Base-by-base conservation (phyloP, 176 grass and related monocot species). In the Otatea glauca region DNA sequence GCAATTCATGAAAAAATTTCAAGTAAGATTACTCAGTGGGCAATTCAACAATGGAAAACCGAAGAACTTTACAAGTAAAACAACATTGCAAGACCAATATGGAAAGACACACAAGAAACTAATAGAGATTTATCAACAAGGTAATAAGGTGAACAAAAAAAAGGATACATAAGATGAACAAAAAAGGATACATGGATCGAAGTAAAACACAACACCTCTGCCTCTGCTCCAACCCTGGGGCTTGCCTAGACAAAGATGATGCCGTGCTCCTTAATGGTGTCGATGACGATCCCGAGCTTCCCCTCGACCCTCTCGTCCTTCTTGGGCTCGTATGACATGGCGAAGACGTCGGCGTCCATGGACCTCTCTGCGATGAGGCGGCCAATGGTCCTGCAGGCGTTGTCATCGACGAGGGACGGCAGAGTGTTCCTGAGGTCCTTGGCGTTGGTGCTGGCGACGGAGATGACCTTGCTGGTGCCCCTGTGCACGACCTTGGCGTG, bases 391-490 rank as follows among this genome's bases (percentile, higher is more conserved):
- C 92, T 63, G 86, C 92, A 94, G 5, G 95, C 95, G 54, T 90
- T 74, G 24, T 94, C 84, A 10, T 94, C 88, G 21, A 74, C 70
- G 17, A 97, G 90, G 25, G 92, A 94, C 4, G 88, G 90, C 65
- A 97, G 83, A 42, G 86, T 93, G 83, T 78, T 94, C 65, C 95
- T 82, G 65, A 94, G 90, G 86, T 97, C 90, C 75, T 94, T 97
- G 63, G 95, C 86, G 77, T 97, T 92, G 65, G 90, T 94, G 73
- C 83, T 97, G 39, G 92, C 92, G 29, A 92, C 92, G 53, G 92
- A 92, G 61, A 97, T 91, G 84, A 97, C 92, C 77, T 97, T 97
- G 84, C 95, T 97, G 65, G 95, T 97, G 47, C 90, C 92, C 62
- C 95, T 81, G 81, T 97, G 92, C 72, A 97, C 67, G 11, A 97